Evolutionary conservation across 2,329 filamentous ascomycete species (phyloP).

Genomic region (Blastomyces gilchristii): DNA sequence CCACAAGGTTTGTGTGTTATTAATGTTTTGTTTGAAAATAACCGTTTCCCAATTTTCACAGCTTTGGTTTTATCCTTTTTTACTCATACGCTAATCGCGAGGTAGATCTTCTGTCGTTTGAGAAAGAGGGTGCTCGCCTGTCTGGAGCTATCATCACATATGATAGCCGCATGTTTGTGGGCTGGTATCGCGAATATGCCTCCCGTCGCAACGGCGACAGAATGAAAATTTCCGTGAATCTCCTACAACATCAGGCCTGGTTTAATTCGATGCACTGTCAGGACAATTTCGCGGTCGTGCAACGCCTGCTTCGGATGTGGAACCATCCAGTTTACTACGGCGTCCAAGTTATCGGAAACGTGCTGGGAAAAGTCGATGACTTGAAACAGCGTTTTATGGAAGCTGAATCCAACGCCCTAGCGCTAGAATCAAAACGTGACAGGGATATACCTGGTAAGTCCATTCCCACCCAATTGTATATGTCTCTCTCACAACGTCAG

Average conservation of each 20-base stretch:
- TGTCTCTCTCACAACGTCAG: neutral
- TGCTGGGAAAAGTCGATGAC: neutral
- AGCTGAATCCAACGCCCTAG: neutral
- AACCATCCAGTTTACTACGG: slow-evolving; percentile 4
- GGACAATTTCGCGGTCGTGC: slow-evolving; percentile 8
- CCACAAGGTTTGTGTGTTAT: slow-evolving; percentile 2
- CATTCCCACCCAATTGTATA: neutral
- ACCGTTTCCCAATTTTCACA: neutral
- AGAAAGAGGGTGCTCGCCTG: slow-evolving; percentile 4
- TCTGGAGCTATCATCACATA: slow-evolving; percentile 8
- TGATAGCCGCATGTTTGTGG: slow-evolving; percentile 6
- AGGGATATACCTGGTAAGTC: neutral
- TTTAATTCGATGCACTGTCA: slow-evolving; percentile 5
- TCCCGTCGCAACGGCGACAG: slow-evolving; percentile 5
- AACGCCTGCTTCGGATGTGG: slow-evolving; percentile 8
- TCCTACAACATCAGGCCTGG: slow-evolving; percentile 4
- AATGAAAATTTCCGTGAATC: neutral
- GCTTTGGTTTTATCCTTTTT: neutral
- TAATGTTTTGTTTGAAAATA: neutral
- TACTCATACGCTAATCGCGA: neutral
- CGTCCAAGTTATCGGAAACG: slow-evolving; percentile 1
- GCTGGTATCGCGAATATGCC: slow-evolving; percentile 9
- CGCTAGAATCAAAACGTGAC: neutral
- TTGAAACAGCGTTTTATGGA: neutral
- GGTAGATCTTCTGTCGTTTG: slow-evolving; percentile 5